These are phyloP conservation scores for Xylaria sp. DNA, from an alignment of 2,329 filamentous ascomycete genomes.

Conservation along the genomic window DNA sequence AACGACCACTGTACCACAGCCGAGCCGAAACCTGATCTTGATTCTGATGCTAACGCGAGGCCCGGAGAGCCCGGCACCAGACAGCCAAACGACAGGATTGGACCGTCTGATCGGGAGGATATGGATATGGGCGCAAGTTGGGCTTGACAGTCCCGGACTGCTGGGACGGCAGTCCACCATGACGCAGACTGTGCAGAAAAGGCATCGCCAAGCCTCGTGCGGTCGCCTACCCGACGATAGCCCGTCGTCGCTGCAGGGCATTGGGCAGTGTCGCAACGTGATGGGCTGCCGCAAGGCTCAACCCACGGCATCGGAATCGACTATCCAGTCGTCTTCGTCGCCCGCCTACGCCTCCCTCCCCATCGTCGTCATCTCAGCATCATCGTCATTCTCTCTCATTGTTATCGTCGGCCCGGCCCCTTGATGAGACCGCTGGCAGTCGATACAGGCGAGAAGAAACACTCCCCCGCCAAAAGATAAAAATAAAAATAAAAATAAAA, in stretches of 20 bases:
- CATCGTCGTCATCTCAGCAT: conserved; percentile 11
- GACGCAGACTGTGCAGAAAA: conserved; percentile 48
- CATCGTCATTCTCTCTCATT: too few relatives aligned
- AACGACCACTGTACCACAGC: conserved; percentile 20
- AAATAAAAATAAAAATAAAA: too few relatives aligned
- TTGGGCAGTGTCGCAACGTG: conserved; percentile 33
- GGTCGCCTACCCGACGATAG: conserved; percentile 40
- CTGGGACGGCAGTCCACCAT: conserved; percentile 45
- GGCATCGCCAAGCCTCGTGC: conserved; percentile 46
- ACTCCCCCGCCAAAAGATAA: too few relatives aligned
- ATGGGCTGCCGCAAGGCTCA: conserved; percentile 37
- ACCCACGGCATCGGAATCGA: conserved; percentile 33
- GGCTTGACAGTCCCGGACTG: conserved; percentile 44
- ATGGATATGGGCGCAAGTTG: conserved; percentile 39
- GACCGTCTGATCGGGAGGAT: conserved; percentile 39
- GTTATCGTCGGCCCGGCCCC: conserved; percentile 8
- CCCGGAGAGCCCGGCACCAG: conserved; percentile 35
- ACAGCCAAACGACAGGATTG: conserved; percentile 40
- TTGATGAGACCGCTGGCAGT: neutral
- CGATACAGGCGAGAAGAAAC: neutral
- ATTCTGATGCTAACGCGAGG: conserved; percentile 20
- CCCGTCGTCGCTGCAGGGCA: conserved; percentile 38
- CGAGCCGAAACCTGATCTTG: conserved; percentile 27
- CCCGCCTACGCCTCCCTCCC: neutral
- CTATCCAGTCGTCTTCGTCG: conserved; percentile 18